phyloP scores from a whole-genome alignment of 2,329 filamentous ascomycete species.

The Phialophora chinensis region DNA sequence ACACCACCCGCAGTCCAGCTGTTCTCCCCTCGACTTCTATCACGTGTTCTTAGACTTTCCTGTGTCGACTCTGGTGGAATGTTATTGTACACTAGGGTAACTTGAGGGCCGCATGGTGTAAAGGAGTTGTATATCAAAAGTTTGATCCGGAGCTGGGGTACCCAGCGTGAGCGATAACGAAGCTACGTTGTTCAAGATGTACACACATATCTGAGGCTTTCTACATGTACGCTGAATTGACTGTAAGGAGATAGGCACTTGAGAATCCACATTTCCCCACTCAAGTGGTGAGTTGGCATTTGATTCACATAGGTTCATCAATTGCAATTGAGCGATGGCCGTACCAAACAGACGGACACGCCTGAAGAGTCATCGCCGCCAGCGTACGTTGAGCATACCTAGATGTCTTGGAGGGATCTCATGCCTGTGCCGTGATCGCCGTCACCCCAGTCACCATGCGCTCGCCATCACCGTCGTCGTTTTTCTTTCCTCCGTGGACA shows the following conservation, averaged over 20 bases:
- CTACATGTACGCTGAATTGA: not conserved
- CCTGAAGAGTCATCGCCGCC: not conserved
- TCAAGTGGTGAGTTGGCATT: not conserved
- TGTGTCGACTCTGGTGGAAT: not conserved
- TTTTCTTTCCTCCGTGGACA: conserved; percentile 12
- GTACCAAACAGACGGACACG: not conserved
- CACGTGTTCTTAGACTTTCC: not conserved
- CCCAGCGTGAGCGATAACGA: not conserved
- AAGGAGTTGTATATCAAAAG: not conserved
- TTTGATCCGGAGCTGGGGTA: not conserved
- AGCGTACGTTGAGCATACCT: not conserved
- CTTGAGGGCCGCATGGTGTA: not conserved
- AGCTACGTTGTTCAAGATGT: not conserved
- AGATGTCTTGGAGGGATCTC: not conserved
- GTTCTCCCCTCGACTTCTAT: not conserved
- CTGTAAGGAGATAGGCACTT: not conserved
- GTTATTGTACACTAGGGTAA: not conserved
- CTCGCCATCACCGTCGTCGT: not conserved
- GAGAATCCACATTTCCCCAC: not conserved
- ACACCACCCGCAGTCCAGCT: not conserved
- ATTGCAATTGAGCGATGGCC: not conserved
- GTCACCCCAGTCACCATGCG: not conserved
- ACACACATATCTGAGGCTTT: not conserved
- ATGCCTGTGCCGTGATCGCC: not conserved
- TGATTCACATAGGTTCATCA: not conserved